Base-by-base conservation (phyloP, 106 monocot species). In the Dioscorea alata region DNA sequence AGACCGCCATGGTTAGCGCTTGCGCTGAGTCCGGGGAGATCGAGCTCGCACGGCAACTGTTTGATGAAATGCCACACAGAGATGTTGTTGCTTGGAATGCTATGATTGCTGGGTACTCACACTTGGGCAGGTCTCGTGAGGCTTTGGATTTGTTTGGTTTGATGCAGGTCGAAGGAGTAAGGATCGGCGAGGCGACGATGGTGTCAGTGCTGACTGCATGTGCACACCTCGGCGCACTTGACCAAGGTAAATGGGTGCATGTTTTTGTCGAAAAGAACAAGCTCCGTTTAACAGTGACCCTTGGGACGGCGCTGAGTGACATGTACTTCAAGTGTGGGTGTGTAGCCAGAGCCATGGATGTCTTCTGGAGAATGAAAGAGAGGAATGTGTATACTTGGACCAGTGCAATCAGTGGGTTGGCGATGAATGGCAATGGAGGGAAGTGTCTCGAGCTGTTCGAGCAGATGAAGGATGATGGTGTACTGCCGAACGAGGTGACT, bases 271-370 rank as follows among this genome's bases (percentile, higher is more conserved):
- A 72, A 32, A 85, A 52, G 78, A 72, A 74, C 33, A 59, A 32
- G 52, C 28, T 91, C 23, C 51, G 23, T 14, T 7, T 91, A 51
- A 84, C 79, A 8, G 86, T 95, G 0, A 71, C 71, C 1, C 79
- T 95, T 17, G 95, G 95, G 5, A 88, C 91, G 1, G 85, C 91
- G 0, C 72, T 91, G 12, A 22, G 88, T 6, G 90, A 90, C 63
- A 94, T 90, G 94, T 94, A 94, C 50, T 87, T 80, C 69, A 94
- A 90, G 66, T 94, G 94, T 24, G 87, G 94, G 4, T 61, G 70
- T 23, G 32, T 81, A 48, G 61, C 24, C 33, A 73, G 63, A 67
- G 87, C 85, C 24, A 90, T 87, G 84, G 78, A 88, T 15, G 87
- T 90, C 56, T 94, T 94, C 23, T 61, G 69, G 50, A 54, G 50